A percentile compares a stretch with the other conserved stretches of the same genome.
phyloP scores from a whole-genome alignment of 2,329 filamentous ascomycete genomes.

The Elsinoe arachidis region DNA sequence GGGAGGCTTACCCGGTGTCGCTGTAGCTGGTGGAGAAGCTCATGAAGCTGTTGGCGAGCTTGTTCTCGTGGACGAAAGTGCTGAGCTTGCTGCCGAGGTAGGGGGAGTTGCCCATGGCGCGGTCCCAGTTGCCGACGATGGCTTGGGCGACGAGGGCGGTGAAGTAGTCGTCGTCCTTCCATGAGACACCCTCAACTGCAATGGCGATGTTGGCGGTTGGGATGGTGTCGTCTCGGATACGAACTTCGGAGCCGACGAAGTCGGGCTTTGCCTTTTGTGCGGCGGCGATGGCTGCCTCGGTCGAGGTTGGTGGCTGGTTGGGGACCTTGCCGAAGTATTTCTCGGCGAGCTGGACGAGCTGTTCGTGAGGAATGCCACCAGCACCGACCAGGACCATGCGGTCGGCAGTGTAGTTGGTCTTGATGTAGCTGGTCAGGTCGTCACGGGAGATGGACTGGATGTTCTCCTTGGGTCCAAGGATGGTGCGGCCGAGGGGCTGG shows the following conservation, averaged over 20 bases:
- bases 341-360: slow-evolving; percentile 92
- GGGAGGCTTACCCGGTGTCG: slow-evolving; percentile 75
- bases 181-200: slow-evolving; percentile 98
- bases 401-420: slow-evolving; percentile 98
- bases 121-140: slow-evolving; percentile 99
- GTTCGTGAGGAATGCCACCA: slow-evolving; percentile 84
- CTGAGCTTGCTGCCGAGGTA: slow-evolving; percentile 98
- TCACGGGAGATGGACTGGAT: slow-evolving; percentile 90
- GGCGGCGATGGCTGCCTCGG: slow-evolving; percentile 62
- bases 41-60: slow-evolving; percentile 99
- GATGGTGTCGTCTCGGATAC: slow-evolving; percentile 92
- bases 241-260: slow-evolving; percentile 92
- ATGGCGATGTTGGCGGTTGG: slow-evolving; percentile 96
- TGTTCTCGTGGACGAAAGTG: slow-evolving; percentile 85
- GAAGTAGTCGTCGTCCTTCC: slow-evolving; percentile 99
- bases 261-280: slow-evolving; percentile 78
- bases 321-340: slow-evolving; percentile 84
- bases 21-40: slow-evolving; percentile 99
- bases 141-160: slow-evolving; percentile 95
- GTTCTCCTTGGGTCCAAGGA: slow-evolving; percentile 95
- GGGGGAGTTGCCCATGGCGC: slow-evolving; percentile 92
- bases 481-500: slow-evolving; percentile 93
- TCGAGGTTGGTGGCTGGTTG: slow-evolving; percentile 62
- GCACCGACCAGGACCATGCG: slow-evolving; percentile 98
- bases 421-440: slow-evolving; percentile 93